Conservation (phyloP, 1,284 basidiomycete genomes). For the Apiotrichum gamsii region DNA sequence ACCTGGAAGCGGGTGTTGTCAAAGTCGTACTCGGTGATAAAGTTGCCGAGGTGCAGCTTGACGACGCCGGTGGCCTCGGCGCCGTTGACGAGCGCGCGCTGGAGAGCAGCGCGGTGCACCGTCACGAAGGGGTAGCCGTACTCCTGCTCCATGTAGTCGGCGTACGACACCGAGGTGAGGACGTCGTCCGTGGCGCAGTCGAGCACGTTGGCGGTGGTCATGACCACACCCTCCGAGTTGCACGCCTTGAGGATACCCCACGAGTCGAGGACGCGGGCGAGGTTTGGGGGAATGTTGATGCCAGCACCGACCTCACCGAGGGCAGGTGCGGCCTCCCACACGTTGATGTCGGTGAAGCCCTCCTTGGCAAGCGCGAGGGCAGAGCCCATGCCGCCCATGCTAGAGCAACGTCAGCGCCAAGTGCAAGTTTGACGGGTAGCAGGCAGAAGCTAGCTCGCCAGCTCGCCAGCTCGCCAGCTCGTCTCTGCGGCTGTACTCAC, state of each 20-base stretch:
- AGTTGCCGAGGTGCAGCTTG: conserved; percentile 28
- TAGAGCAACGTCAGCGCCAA: conserved; percentile 9
- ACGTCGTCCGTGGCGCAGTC: conserved; percentile 35
- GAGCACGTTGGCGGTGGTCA: conserved; percentile 32
- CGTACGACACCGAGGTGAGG: conserved; percentile 32
- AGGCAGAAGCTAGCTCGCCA: too few relatives aligned
- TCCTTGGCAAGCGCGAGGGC: conserved; percentile 30
- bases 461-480: too few relatives aligned
- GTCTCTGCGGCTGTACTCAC: too few relatives aligned
- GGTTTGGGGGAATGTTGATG: conserved; percentile 39
- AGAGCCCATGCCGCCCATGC: conserved; percentile 33
- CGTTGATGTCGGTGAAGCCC: conserved; percentile 32
- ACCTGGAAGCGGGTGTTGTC: conserved; percentile 33
- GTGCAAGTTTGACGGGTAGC: too few relatives aligned
- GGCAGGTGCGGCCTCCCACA: conserved; percentile 29
- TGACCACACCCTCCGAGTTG: conserved; percentile 30
- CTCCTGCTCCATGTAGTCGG: conserved; percentile 30
- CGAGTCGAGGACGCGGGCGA: conserved; percentile 28
- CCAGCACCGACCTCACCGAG: conserved; percentile 40
- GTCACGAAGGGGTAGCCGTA: conserved; percentile 36
- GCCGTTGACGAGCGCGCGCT: conserved; percentile 33
- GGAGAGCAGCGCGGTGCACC: conserved; percentile 42
- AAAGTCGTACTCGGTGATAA: conserved; percentile 38
- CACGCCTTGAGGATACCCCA: conserved; percentile 28
- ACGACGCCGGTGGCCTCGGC: conserved; percentile 27